Evolutionary conservation across 768 basidiomycete genomes (phyloP).

Genomic region (Asterophora lycoperdoides): DNA sequence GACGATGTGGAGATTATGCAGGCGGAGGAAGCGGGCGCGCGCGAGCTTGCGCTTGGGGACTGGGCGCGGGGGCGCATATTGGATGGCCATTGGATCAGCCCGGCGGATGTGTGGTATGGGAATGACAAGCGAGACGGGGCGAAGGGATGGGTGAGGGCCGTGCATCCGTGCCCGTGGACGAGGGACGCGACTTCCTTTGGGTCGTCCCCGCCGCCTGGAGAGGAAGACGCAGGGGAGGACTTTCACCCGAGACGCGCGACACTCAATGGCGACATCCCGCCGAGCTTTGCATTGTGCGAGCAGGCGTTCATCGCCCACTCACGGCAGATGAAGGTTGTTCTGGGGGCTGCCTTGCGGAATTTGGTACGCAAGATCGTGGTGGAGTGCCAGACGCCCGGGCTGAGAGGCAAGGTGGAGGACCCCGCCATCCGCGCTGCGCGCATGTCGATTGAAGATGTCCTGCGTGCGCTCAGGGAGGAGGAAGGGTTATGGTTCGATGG

Average conservation of each 20-base stretch:
- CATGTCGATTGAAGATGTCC: conserved; percentile 61
- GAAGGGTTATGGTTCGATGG: conserved; percentile 72
- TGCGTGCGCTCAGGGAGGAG: conserved; percentile 52
- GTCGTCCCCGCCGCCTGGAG: conserved; percentile 4
- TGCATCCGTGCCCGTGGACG: conserved; percentile 66
- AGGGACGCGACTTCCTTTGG: conserved; percentile 24
- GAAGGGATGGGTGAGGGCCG: conserved; percentile 32
- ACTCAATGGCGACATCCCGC: conserved; percentile 50
- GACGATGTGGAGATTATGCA: conserved; percentile 41
- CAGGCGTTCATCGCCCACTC: conserved; percentile 55
- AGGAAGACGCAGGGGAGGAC: conserved; percentile 29
- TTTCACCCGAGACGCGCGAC: conserved; percentile 48
- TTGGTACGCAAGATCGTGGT: conserved; percentile 62
- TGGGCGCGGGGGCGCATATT: conserved; percentile 70
- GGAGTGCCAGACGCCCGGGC: conserved; percentile 47
- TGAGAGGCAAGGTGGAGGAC: conserved; percentile 34
- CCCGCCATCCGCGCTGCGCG: conserved; percentile 51
- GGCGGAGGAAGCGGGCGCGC: conserved; percentile 38
- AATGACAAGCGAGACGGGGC: conserved; percentile 32
- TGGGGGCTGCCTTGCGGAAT: conserved; percentile 65
- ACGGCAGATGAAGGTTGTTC: conserved; percentile 54
- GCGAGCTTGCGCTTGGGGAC: conserved; percentile 59
- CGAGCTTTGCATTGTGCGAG: conserved; percentile 61
- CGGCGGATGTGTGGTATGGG: conserved; percentile 65
- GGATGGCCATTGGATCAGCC: conserved; percentile 74